Evolutionary conservation across 2,329 filamentous ascomycete species (phyloP).

Genomic region (Tricladium varicosporioides): DNA sequence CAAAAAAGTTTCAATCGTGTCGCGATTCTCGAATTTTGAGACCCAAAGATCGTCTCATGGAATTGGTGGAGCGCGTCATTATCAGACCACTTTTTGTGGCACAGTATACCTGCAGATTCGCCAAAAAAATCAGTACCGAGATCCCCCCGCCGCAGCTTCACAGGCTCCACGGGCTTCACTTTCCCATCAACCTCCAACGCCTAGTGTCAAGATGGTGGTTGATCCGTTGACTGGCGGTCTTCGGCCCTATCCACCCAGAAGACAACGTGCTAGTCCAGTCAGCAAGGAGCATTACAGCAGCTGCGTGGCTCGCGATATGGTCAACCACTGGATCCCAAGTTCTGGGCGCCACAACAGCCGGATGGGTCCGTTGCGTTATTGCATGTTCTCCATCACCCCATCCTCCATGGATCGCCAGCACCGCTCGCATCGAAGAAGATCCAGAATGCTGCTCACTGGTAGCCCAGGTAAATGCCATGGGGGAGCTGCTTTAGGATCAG

Average conservation of each 20-base stretch:
- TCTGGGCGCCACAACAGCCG: background rate
- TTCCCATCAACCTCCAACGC: background rate
- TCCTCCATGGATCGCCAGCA: constrained; percentile 2
- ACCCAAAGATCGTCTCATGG: background rate
- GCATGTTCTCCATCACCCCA: constrained; percentile 15
- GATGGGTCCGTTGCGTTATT: constrained; percentile 10
- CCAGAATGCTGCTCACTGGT: background rate
- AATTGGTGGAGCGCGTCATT: constrained; percentile 3
- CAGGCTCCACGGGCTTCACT: background rate
- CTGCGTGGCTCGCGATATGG: too few species aligned
- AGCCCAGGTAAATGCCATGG: background rate
- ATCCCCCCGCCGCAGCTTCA: background rate
- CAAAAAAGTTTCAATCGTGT: too few species aligned
- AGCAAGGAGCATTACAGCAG: constrained; percentile 4
- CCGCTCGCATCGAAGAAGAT: constrained; percentile 12
- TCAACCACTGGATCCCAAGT: too few species aligned
- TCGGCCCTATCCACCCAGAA: constrained; percentile 9
- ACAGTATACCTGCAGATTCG: background rate
- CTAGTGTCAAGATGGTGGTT: background rate
- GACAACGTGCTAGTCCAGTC: constrained; percentile 2
- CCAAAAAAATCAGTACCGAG: background rate
- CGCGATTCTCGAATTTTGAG: background rate
- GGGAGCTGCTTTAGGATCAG: background rate
- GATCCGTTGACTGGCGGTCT: background rate
- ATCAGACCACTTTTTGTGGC: constrained; percentile 9